Conservation (phyloP, 148 eudicot genomes). For the Fagopyrum tataricum region DNA sequence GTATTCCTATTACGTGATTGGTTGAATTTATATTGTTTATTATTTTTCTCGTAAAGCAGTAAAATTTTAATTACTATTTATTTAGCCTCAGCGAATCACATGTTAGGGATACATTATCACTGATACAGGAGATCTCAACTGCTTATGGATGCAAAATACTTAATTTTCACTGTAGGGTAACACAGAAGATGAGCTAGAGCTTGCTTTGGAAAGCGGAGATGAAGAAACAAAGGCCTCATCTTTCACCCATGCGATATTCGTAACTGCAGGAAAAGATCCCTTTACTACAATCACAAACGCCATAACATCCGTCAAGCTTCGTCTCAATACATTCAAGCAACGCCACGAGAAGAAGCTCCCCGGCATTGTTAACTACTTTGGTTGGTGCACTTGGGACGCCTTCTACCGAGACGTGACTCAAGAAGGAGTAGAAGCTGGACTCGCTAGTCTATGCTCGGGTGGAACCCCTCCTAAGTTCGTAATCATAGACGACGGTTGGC, state of each 20-base stretch:
- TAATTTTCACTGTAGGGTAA: constrained; percentile 33
- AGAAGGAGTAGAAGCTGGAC: constrained; percentile 79
- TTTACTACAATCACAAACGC: constrained; percentile 49
- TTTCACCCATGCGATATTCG: constrained; percentile 45
- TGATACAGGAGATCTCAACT: too few relatives aligned
- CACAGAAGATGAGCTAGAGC: constrained; percentile 48
- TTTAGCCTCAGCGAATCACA: too few relatives aligned
- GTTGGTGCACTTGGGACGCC: constrained; percentile 99
- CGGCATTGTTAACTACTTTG: constrained; percentile 63
- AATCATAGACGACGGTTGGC: constrained; percentile 91
- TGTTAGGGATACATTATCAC: too few relatives aligned
- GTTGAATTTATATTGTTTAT: too few relatives aligned
- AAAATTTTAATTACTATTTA: too few relatives aligned
- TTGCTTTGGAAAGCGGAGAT: constrained; percentile 77
- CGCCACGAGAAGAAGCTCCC: constrained; percentile 68
- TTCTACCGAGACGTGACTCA: constrained; percentile 84
- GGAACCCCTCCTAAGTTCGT: constrained; percentile 72
- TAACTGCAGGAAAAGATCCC: constrained; percentile 64
- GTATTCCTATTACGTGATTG: too few relatives aligned
- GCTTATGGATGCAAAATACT: background rate
- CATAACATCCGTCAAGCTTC: constrained; percentile 48
- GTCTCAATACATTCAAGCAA: constrained; percentile 47
- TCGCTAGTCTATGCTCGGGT: constrained; percentile 47
- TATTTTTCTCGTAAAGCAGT: too few relatives aligned
- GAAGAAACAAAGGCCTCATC: constrained; percentile 28